phyloP scores from a whole-genome alignment of 495 filamentous ascomycete species.

The Penicillium goetzii region DNA sequence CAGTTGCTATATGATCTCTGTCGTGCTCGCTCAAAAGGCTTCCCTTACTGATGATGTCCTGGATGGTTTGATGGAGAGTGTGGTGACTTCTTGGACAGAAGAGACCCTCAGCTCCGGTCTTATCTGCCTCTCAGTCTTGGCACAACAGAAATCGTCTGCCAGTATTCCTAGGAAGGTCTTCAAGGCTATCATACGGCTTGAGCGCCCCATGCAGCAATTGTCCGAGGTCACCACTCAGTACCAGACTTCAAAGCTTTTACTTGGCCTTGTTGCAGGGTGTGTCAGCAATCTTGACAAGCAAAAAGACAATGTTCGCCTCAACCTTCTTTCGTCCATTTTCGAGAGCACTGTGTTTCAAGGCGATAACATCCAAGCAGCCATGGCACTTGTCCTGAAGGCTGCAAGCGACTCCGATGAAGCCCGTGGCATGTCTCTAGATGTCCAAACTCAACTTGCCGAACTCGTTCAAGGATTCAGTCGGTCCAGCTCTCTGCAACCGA shows the following conservation, averaged over 20 bases:
- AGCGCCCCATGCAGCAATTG: constrained; percentile 60
- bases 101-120: constrained; percentile 75
- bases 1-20: constrained; percentile 87
- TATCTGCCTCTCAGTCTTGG: constrained; percentile 76
- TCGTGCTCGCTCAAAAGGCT: constrained; percentile 81
- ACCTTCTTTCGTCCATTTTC: constrained; percentile 63
- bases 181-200: constrained; percentile 67
- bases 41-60: constrained; percentile 74
- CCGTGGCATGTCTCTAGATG: constrained; percentile 47
- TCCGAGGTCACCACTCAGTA: constrained; percentile 65
- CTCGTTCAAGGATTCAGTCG: constrained; percentile 64
- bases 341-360: constrained; percentile 62
- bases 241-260: constrained; percentile 70
- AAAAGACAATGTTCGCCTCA: constrained; percentile 59
- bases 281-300: constrained; percentile 65
- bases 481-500: constrained; percentile 53
- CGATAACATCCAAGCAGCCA: constrained; percentile 60
- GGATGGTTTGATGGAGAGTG: constrained; percentile 80
- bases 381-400: constrained; percentile 62
- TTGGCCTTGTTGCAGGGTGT: constrained; percentile 70
- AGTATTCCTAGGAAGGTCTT: constrained; percentile 67
- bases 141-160: constrained; percentile 67
- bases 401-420: constrained; percentile 37
- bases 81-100: constrained; percentile 71
- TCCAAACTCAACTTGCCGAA: constrained; percentile 65